Base-by-base conservation (phyloP, 352 stramenopile genomes). In the Pythium scleroteichum region DNA sequence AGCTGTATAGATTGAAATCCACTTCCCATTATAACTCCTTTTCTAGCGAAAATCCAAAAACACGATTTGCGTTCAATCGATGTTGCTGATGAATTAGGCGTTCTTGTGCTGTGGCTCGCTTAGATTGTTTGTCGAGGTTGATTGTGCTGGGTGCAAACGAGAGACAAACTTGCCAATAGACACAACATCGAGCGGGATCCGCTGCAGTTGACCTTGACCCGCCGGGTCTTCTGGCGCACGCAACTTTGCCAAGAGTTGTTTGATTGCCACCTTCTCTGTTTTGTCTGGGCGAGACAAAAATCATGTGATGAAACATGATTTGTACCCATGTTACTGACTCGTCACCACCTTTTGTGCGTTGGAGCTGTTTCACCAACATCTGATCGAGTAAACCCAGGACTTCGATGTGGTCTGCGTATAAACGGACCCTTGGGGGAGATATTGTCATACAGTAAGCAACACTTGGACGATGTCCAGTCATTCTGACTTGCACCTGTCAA, bases 1-100 rank as follows among this genome's bases (percentile, higher is more conserved):
- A 55, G 57, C 45, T 66, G 64, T 66, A 71, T 70, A 70, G 63
- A 70, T 70, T 62, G 63, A 70, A 29, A 70, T 59, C 9, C 9
- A 40, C 55, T 59, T 53, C 32, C 39, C 20, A 62, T 40, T 70
- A 23, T 54, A 59, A 46, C n/a, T n/a, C n/a, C n/a, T n/a, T n/a
- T n/a, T n/a, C n/a, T 59, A 46, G 65, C 39, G 26, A 22, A 49
- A 64, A 55, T 59, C 53, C 57, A 59, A 53, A 57, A 59, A 56
- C 41, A 53, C 16, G 19, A 53, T 24, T 12, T 19, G 27, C 14
- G 29, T 22, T 49, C 23, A 23, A 17, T 26, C 22, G 24, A 51
- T 53, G 53, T 5, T 35, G 13, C 5, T n/a, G 5, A 3, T 24
- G 13, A 24, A 33, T 13, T 46, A 16, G n/a, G n/a, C n/a, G n/a